These are phyloP conservation scores for Yamadazyma aaseri DNA, from an alignment of 1,139 yeast species.

Conservation along the genomic window DNA sequence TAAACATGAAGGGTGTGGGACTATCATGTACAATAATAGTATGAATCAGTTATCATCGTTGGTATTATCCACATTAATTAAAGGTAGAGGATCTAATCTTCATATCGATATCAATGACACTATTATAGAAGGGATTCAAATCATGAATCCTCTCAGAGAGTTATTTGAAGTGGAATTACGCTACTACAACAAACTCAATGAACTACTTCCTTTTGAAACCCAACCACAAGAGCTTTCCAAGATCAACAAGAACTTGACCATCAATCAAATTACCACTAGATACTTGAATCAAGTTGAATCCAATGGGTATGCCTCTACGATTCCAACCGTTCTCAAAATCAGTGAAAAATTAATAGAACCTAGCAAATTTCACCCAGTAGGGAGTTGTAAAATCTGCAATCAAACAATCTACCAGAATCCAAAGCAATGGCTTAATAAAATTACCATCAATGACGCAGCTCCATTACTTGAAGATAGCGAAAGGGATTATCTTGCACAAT, in stretches of 20 bases:
- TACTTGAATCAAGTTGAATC: slow-evolving; percentile 73
- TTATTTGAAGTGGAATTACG: slow-evolving; percentile 64
- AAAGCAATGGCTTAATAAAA: slow-evolving; percentile 65
- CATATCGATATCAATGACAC: slow-evolving; percentile 53
- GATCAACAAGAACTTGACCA: slow-evolving; percentile 67
- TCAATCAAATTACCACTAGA: slow-evolving; percentile 72
- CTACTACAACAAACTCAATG: slow-evolving; percentile 46
- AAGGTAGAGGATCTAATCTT: slow-evolving; percentile 80
- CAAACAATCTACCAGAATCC: slow-evolving; percentile 55
- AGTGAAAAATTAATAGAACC: slow-evolving; percentile 77
- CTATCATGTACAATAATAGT: slow-evolving; percentile 71
- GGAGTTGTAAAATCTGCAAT: slow-evolving; percentile 53
- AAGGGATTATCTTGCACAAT: slow-evolving; percentile 28
- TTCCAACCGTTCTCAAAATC: slow-evolving; percentile 89
- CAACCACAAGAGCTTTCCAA: slow-evolving; percentile 26
- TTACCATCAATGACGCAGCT: slow-evolving; percentile 65
- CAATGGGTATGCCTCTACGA: slow-evolving; percentile 82
- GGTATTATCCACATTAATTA: slow-evolving; percentile 76
- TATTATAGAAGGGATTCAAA: slow-evolving; percentile 31
- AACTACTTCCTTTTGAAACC: slow-evolving; percentile 18
- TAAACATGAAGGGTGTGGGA: slow-evolving; percentile 41
- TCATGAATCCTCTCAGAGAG: slow-evolving; percentile 74
- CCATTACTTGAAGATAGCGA: slow-evolving; percentile 53
- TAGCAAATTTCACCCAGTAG: slow-evolving; percentile 16
- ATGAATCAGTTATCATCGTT: slow-evolving; percentile 85